Conservation (phyloP, 192 early-diverging fungal genomes). For the Phycomyces blakesleeanus region DNA sequence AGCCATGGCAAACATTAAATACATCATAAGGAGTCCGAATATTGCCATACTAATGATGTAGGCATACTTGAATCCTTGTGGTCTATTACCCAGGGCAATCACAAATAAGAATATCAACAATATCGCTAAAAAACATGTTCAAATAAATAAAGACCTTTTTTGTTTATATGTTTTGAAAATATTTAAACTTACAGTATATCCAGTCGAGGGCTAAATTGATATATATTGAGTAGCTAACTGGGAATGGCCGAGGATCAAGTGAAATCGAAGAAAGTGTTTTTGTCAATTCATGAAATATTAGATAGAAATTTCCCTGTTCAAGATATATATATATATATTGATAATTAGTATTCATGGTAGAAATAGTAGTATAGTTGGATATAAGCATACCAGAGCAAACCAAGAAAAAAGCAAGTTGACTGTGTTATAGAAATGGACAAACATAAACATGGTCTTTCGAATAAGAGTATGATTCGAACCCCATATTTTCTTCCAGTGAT, state of each 20-base stretch:
- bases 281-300: background rate
- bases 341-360: too few species aligned
- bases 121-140: constrained; percentile 69
- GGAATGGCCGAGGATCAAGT: constrained; percentile 41
- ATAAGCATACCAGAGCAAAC: constrained; percentile 65
- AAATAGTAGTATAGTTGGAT: too few species aligned
- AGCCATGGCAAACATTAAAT: constrained; percentile 60
- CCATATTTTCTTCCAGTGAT: constrained; percentile 59
- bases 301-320: background rate
- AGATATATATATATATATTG: too few species aligned
- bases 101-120: constrained; percentile 78
- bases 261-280: constrained; percentile 50
- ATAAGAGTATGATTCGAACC: constrained; percentile 42
- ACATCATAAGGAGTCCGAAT: constrained; percentile 78
- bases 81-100: constrained; percentile 84
- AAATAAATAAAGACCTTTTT: too few species aligned
- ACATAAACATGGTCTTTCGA: constrained; percentile 55
- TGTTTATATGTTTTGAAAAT: constrained; percentile 34
- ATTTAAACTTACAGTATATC: constrained; percentile 56
- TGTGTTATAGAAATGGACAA: constrained; percentile 66
- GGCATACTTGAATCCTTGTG: constrained; percentile 58
- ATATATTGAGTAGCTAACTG: constrained; percentile 12
- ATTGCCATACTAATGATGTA: constrained; percentile 64
- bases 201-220: constrained; percentile 19
- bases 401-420: constrained; percentile 71